Percentiles rank a stretch among this genome's conserved stretches.
These are phyloP conservation scores for Neoboletus subvelutipes DNA, from an alignment of 768 basidiomycete genomes.

Conservation along the genomic window DNA sequence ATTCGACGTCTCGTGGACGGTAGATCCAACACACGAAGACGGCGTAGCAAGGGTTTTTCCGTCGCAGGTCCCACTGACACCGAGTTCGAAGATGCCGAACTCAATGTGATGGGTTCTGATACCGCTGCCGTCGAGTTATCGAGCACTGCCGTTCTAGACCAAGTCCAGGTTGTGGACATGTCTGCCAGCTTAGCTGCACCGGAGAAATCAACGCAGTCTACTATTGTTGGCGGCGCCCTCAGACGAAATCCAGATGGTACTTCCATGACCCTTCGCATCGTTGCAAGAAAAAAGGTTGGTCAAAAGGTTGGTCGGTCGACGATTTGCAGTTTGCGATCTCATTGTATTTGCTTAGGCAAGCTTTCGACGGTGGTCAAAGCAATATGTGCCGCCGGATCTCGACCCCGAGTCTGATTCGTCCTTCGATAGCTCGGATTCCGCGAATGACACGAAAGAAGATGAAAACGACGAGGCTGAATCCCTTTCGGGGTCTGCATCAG, in stretches of 20 bases:
- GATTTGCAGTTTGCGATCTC: conserved; percentile 2
- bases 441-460: conserved; percentile 47
- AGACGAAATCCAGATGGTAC: conserved; percentile 66
- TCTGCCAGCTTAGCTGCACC: conserved; percentile 9
- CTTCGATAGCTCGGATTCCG: conserved; percentile 79
- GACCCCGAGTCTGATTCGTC: conserved; percentile 53
- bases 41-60: conserved; percentile 34
- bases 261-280: conserved; percentile 44
- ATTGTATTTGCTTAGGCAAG: conserved; percentile 28
- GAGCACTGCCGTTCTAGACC: not conserved
- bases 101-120: conserved; percentile 32
- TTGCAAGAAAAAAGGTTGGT: conserved; percentile 43
- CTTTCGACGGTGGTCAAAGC: conserved; percentile 54
- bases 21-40: conserved; percentile 48
- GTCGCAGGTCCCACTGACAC: conserved; percentile 13
- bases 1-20: conserved; percentile 54
- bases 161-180: conserved; percentile 18
- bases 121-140: conserved; percentile 13
- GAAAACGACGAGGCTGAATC: conserved; percentile 20
- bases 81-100: conserved; percentile 36
- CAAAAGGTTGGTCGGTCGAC: conserved; percentile 42
- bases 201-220: conserved; percentile 15
- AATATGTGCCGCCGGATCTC: conserved; percentile 27
- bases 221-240: conserved; percentile 65
- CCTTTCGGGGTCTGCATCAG: conserved; percentile 15